phyloP scores from a whole-genome alignment of 1,139 yeast genomes.

The Lodderomyces oxycetoniae region DNA sequence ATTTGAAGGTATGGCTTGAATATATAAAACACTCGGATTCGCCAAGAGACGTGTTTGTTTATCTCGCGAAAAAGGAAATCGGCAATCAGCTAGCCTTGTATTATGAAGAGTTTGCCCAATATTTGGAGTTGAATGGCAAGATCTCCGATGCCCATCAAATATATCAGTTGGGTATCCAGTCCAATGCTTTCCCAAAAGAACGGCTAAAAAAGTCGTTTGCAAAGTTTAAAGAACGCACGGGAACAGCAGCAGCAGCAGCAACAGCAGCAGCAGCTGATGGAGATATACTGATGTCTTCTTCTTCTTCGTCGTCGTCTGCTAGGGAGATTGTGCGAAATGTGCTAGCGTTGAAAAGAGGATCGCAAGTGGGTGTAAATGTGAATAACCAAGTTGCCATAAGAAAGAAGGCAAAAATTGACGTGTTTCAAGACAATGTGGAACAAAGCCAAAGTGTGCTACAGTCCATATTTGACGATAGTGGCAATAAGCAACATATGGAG shows the following conservation, averaged over 20 bases:
- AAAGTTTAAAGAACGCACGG: slow-evolving; percentile 32
- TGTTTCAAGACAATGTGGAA: slow-evolving; percentile 24
- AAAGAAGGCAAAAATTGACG: slow-evolving; percentile 20
- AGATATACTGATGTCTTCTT: too few relatives aligned
- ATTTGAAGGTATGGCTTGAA: slow-evolving; percentile 74
- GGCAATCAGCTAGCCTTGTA: slow-evolving; percentile 65
- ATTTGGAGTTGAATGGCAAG: slow-evolving; percentile 51
- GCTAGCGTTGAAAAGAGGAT: slow-evolving; percentile 28
- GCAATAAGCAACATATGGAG: slow-evolving; percentile 24
- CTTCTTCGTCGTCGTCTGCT: too few relatives aligned
- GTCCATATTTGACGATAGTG: slow-evolving; percentile 23
- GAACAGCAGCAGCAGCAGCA: slow-evolving; percentile 3
- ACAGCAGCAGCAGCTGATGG: neutral
- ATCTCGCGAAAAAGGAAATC: slow-evolving; percentile 68
- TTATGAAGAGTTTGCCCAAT: slow-evolving; percentile 77
- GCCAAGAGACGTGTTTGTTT: slow-evolving; percentile 69
- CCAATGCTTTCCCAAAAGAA: slow-evolving; percentile 58
- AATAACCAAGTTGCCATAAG: neutral
- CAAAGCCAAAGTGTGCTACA: slow-evolving; percentile 27
- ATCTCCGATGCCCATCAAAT: slow-evolving; percentile 60
- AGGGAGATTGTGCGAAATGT: slow-evolving; percentile 11
- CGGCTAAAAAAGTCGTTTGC: slow-evolving; percentile 49
- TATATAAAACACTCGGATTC: slow-evolving; percentile 66
- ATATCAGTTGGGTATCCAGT: slow-evolving; percentile 55
- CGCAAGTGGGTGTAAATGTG: slow-evolving; percentile 9